Percentiles rank a stretch among this genome's conserved stretches.
phyloP scores from a whole-genome alignment of 176 grass and related monocot genomes.

The Oropetium thomaeum region DNA sequence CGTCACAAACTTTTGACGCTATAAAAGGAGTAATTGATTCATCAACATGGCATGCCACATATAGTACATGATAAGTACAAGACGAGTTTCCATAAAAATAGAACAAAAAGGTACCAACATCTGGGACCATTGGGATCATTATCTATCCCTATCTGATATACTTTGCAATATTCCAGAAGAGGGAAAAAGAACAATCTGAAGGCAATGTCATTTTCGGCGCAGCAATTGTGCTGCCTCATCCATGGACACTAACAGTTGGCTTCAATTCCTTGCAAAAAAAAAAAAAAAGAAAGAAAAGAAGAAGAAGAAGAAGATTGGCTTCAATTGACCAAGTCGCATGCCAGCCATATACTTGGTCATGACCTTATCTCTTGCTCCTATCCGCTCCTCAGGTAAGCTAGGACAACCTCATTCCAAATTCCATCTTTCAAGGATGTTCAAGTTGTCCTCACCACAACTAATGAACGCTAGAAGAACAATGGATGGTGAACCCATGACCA shows the following conservation, averaged over 20 bases:
- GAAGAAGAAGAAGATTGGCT: too few relatives aligned
- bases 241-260: constrained; percentile 17
- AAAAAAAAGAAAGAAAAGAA: too few relatives aligned
- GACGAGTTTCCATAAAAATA: not conserved
- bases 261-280: too few relatives aligned
- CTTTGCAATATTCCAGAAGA: not conserved
- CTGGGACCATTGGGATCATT: not conserved
- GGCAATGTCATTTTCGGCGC: constrained; percentile 22
- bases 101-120: not conserved
- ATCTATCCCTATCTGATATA: not conserved
- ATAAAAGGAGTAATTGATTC: too few relatives aligned
- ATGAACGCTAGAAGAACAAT: not conserved
- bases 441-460: not conserved
- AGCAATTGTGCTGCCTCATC: constrained; percentile 15
- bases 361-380: constrained; percentile 27
- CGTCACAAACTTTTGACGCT: too few relatives aligned
- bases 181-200: constrained; percentile 8
- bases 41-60: not conserved
- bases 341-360: constrained; percentile 1
- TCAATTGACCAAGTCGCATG: not conserved
- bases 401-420: constrained; percentile 4
- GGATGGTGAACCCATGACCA: not conserved
- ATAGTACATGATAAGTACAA: not conserved
- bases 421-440: constrained; percentile 6
- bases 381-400: constrained; percentile 14